phyloP scores from a whole-genome alignment of 2,329 filamentous ascomycete species.

The Ustilaginoidea virens region DNA sequence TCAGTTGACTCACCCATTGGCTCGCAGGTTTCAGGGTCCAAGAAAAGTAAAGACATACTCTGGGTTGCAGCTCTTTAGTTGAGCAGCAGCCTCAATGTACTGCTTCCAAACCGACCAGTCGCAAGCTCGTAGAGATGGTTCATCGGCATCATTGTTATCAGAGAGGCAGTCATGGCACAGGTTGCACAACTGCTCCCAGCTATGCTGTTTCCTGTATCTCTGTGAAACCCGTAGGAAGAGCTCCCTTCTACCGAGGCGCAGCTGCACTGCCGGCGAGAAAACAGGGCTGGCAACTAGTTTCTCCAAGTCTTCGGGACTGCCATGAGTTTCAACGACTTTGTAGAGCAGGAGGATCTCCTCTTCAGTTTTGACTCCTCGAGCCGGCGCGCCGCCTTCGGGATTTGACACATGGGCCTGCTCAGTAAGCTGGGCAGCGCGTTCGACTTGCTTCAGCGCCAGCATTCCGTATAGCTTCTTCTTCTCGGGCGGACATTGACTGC shows the following conservation, averaged over 20 bases:
- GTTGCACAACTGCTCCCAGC: conserved; percentile 27
- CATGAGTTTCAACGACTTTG: conserved; percentile 28
- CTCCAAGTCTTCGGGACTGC: conserved; percentile 23
- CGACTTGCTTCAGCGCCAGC: conserved; percentile 34
- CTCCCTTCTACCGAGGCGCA: conserved; percentile 31
- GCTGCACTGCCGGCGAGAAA: conserved; percentile 27
- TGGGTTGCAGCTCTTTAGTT: conserved; percentile 14
- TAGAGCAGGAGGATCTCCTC: conserved; percentile 36
- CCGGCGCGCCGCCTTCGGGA: conserved; percentile 8
- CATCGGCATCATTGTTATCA: conserved; percentile 18
- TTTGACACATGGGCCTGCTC: conserved; percentile 17
- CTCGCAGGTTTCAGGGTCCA: too few species aligned
- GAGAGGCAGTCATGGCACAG: conserved; percentile 29
- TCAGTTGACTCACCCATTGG: background rate
- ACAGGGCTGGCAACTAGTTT: conserved; percentile 22
- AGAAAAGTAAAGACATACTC: conserved; percentile 14
- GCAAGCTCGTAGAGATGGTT: conserved; percentile 26
- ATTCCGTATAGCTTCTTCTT: conserved; percentile 37
- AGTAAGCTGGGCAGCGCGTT: conserved; percentile 29
- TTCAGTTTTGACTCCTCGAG: conserved; percentile 25
- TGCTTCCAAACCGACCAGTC: conserved; percentile 27
- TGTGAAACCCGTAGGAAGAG: conserved; percentile 25
- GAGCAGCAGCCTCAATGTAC: conserved; percentile 22
- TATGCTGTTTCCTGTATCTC: conserved; percentile 19
- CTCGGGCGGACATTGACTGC: conserved; percentile 27